Base-by-base conservation (phyloP, 2,329 filamentous ascomycete genomes). In the Monosporascus cannonballus region DNA sequence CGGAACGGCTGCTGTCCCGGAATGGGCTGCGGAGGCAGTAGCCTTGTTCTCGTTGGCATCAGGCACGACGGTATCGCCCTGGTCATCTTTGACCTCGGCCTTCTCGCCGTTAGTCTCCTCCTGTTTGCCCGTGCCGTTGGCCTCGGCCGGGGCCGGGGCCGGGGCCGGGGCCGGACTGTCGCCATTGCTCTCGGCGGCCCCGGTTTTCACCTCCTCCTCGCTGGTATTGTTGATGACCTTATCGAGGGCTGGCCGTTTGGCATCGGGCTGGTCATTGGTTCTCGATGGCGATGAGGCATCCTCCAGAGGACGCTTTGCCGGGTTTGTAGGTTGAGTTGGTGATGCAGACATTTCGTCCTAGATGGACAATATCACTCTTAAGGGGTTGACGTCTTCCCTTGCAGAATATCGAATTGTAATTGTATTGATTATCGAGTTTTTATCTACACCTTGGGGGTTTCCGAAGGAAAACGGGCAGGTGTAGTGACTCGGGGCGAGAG, bases 271-370 rank as follows among this genome's bases (percentile, higher is more conserved):
- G 65, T 97, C 94, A 68, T 84, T 90, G 39, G 88, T 87, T 57
- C 89, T 89, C 34, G 91, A 96, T 37, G 94, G 94, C 9, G 94
- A 99, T 18, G 94, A 97, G 11, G 93, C 89, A 69, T 97, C 94
- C 78, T 99, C 94, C 60, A 99, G 84, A 56, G 94, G 94, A 67
- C 94, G 91, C 83, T 99, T 99, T 58, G 82, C 77, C 63, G 84
- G 86, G 67, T 89, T 84, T 54, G 85, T 87, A 49, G 83, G 83
- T 56, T 78, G 77, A 57, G 78, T 73, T 30, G 83, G 83, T 60
- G 83, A 90, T 58, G 86, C 81, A 75, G 88, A 91, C 88, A 92
- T 92, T 63, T 71, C 82, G 73, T 61, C 65, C 69, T 73, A 73
- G 66, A 69, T 64, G 54, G 48, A 59, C 64, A 56, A 58, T 61